Evolutionary conservation across 768 basidiomycete genomes (phyloP).

Genomic region (Boletus barrowsii): DNA sequence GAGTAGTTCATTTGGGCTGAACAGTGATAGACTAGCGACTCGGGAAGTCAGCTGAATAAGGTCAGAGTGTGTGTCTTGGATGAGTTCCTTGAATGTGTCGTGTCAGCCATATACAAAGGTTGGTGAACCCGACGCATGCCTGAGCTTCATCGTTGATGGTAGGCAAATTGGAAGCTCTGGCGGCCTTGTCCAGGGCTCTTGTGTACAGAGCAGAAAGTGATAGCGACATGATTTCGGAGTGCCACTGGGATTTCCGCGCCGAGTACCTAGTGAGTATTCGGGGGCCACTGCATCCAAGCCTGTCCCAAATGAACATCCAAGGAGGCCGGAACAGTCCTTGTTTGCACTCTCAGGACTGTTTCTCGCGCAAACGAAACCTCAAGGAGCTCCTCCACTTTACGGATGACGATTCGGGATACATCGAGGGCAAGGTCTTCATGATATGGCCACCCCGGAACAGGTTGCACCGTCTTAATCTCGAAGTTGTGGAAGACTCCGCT

Average conservation of each 20-base stretch:
- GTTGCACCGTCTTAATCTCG: constrained; percentile 32
- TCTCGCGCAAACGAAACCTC: constrained; percentile 29
- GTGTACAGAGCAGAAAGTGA: constrained; percentile 40
- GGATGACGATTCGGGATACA: constrained; percentile 36
- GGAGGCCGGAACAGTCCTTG: background rate
- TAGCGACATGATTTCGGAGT: constrained; percentile 17
- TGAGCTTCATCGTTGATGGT: constrained; percentile 46
- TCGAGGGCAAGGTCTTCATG: constrained; percentile 45
- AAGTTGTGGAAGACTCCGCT: constrained; percentile 13
- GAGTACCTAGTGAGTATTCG: background rate
- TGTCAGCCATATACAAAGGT: constrained; percentile 6
- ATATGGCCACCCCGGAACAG: constrained; percentile 36
- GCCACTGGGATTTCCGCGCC: constrained; percentile 2
- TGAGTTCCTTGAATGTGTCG: constrained; percentile 47
- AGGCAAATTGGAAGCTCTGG: constrained; percentile 38
- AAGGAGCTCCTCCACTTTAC: constrained; percentile 32
- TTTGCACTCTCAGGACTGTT: constrained; percentile 9
- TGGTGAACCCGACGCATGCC: constrained; percentile 25
- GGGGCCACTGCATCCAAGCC: background rate
- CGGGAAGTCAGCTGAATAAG: constrained; percentile 51
- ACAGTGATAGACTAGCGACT: constrained; percentile 61
- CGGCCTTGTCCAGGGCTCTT: constrained; percentile 37
- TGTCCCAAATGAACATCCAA: constrained; percentile 7
- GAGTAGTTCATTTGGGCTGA: constrained; percentile 80
- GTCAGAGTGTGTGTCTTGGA: constrained; percentile 54